A percentile compares a stretch with the other conserved stretches of the same genome.
phyloP scores from a whole-genome alignment of 192 early-diverging fungal species.

The Rhizoclosmatium globosum region DNA sequence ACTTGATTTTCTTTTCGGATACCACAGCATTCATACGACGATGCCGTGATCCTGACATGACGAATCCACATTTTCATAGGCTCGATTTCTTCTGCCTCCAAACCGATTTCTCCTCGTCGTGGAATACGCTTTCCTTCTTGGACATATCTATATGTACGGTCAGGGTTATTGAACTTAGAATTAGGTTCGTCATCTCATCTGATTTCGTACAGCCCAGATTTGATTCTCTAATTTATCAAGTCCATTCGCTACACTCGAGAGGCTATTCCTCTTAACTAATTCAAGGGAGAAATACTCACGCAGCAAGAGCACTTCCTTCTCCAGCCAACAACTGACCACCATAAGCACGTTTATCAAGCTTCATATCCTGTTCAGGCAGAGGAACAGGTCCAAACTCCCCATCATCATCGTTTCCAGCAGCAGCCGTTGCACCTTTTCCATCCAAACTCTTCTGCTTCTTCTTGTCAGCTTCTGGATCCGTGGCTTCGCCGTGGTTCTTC shows the following conservation, averaged over 20 bases:
- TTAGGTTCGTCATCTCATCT: no score
- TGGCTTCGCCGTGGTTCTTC: neutral
- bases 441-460: conserved; percentile 44
- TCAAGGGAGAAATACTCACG: conserved; percentile 14
- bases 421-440: conserved; percentile 38
- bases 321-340: conserved; percentile 86
- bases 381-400: conserved; percentile 75
- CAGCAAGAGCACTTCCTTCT: conserved; percentile 90
- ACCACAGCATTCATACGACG: conserved; percentile 93
- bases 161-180: no score
- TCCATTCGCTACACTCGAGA: no score
- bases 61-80: conserved; percentile 89
- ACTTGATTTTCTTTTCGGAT: conserved; percentile 97
- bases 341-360: conserved; percentile 74
- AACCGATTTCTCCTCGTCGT: conserved; percentile 95
- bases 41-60: conserved; percentile 96
- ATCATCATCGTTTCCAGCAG: conserved; percentile 70
- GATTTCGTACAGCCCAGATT: no score
- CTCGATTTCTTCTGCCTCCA: conserved; percentile 83
- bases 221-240: no score
- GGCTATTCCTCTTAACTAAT: no score
- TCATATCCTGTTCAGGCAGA: conserved; percentile 61
- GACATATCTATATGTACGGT: conserved; percentile 63
- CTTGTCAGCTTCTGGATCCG: neutral
- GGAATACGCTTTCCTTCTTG: conserved; percentile 95